Base-by-base conservation (phyloP, 768 basidiomycete genomes). In the Dentipellis sp. region DNA sequence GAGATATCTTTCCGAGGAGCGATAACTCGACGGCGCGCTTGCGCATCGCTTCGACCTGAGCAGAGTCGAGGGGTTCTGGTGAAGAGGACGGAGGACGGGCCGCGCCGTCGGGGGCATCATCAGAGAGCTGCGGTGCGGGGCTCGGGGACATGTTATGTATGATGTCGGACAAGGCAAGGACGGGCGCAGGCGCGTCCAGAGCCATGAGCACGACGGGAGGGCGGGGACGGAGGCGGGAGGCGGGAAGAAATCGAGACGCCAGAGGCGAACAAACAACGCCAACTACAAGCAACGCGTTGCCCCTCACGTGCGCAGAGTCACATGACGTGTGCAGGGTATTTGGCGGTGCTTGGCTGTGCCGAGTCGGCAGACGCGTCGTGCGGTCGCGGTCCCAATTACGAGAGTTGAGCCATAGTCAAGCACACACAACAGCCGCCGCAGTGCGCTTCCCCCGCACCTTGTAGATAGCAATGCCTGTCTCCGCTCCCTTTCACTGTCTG, bases 141-240 rank as follows among this genome's bases (percentile, higher is more conserved):
- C 78, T 75, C 3, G 80, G 77, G 10, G 81, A 78, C 66, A 78
- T 74, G 35, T 73, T 63, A 57, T 80, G 77, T 55, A 82, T 74
- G 42, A 82, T 77, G 59, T 84, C 83, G 37, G 78, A 79, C 48
- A 84, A 71, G 7, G 75, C 71, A 23, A 83, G 73, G 9, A 74
- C 66, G 6, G 72, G 74, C 21, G 57, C 67, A 4, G 72, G 74
- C 21, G 57, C 67, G 52, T 72, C 75, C 14, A 66, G 63, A 56
- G 59, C 65, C 69, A 74, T 72, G 54, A 36, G 54, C 55, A 40
- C 47, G 45, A 49, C 49, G 29, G 56, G 57, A 47, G 54, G 50
- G 34, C 47, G 17, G 29, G 48, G 35, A 21, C n/a, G 38, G 47
- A 48, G 53, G 17, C 29, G 17, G 39, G 36, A 19, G 51, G 29